A percentile compares a stretch with the other conserved stretches of the same genome.
phyloP scores from a whole-genome alignment of 805 yeast genomes.

The Ascoidea tarda region DNA sequence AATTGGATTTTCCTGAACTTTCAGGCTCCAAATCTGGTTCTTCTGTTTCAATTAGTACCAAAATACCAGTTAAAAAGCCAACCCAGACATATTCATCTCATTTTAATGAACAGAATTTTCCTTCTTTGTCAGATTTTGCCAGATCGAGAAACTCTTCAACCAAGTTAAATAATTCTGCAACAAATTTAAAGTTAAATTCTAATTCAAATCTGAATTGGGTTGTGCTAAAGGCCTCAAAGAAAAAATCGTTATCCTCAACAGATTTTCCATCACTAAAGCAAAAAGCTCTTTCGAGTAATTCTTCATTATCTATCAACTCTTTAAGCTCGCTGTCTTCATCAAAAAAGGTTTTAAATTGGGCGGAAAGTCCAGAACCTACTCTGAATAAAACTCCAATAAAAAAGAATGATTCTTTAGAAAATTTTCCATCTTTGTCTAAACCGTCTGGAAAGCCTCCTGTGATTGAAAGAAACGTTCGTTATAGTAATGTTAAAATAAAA shows the following conservation, averaged over 20 bases:
- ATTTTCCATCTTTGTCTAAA: background rate
- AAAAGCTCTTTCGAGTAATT: too few species aligned
- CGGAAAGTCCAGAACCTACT: too few species aligned
- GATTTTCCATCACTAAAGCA: background rate
- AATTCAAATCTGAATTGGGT: background rate
- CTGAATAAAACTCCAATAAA: too few species aligned
- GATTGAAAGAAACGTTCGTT: background rate
- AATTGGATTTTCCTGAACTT: slow-evolving; percentile 37
- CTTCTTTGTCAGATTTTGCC: slow-evolving; percentile 14
- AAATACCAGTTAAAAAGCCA: background rate
- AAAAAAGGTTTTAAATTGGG: background rate
- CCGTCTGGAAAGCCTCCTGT: background rate
- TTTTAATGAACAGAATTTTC: background rate
- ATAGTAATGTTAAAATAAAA: background rate
- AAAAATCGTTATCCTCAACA: background rate
- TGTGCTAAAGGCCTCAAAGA: background rate
- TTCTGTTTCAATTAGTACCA: background rate
- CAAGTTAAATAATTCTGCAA: slow-evolving; percentile 18
- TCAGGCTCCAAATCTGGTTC: slow-evolving; percentile 15
- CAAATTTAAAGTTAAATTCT: slow-evolving; percentile 10
- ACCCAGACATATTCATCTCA: slow-evolving; percentile 3
- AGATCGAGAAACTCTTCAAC: slow-evolving; percentile 17
- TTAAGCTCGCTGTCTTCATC: background rate
- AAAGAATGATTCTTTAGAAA: background rate
- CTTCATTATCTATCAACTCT: background rate